These are phyloP conservation scores for Bondarzewia mesenterica DNA, from an alignment of 1,284 basidiomycete genomes.

Conservation along the genomic window DNA sequence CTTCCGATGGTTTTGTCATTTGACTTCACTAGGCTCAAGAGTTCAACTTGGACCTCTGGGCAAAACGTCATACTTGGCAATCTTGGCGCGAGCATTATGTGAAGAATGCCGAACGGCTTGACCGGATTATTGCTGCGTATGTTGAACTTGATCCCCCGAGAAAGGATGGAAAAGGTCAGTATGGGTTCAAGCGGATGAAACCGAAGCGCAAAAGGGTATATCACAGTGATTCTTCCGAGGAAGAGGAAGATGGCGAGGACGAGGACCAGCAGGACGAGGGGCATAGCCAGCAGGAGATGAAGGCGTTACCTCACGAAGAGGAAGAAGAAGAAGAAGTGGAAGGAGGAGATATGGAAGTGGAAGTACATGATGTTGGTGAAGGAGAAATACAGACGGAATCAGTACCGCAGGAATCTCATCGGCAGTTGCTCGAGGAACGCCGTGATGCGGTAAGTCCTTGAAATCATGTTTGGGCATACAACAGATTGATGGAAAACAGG, in stretches of 20 bases:
- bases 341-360: background rate
- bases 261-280: background rate
- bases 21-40: background rate
- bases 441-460: too few species aligned
- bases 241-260: background rate
- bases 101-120: slow-evolving; percentile 50
- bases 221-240: background rate
- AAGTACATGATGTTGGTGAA: too few species aligned
- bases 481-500: too few species aligned
- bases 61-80: slow-evolving; percentile 62
- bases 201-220: background rate
- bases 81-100: slow-evolving; percentile 75
- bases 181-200: background rate
- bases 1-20: background rate
- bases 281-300: background rate
- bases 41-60: slow-evolving; percentile 35
- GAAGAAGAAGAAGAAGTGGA: background rate
- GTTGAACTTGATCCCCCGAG: slow-evolving; percentile 32
- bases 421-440: too few species aligned
- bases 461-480: too few species aligned
- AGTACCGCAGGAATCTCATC: too few species aligned
- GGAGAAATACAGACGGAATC: too few species aligned
- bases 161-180: background rate
- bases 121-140: slow-evolving; percentile 44
- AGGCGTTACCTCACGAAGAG: background rate